Conservation (phyloP, 83 land plant genomes). For the Picea mariana region DNA sequence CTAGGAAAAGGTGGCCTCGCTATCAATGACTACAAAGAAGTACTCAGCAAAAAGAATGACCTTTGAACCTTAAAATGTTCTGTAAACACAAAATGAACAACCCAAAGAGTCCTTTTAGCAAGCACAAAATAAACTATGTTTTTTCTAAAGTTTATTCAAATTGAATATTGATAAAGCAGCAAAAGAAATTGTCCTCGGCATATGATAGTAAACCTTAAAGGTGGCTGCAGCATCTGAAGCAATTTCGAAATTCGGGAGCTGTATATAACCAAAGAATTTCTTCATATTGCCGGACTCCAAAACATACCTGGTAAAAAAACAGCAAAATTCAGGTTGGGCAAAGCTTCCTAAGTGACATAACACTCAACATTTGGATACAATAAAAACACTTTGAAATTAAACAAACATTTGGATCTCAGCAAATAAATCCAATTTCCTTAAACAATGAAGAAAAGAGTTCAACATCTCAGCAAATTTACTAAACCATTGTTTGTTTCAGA, state of each 20-base stretch:
- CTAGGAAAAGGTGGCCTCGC: too few species aligned
- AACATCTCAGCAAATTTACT: neutral
- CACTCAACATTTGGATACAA: neutral
- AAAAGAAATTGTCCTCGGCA: neutral
- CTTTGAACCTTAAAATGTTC: too few species aligned
- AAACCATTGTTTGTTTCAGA: too few species aligned
- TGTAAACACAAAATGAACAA: too few species aligned
- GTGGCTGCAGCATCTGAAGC: slow-evolving; percentile 84
- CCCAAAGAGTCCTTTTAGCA: neutral
- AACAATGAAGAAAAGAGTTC: neutral
- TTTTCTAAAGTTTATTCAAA: neutral
- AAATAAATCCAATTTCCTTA: neutral
- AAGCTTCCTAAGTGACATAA: neutral
- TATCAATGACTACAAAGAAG: too few species aligned
- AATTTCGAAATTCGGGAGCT: slow-evolving; percentile 81
- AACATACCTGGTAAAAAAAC: slow-evolving; percentile 48
- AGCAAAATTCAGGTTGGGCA: slow-evolving; percentile 7
- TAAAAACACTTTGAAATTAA: neutral
- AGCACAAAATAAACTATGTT: neutral
- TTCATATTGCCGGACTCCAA: slow-evolving; percentile 61
- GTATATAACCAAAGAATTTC: slow-evolving; percentile 73
- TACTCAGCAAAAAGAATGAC: too few species aligned
- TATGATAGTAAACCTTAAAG: slow-evolving; percentile 36
- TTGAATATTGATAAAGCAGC: neutral
- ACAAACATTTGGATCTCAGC: neutral